Evolutionary conservation across 768 basidiomycete genomes (phyloP).

Genomic region (Psilocybe tampanensis): DNA sequence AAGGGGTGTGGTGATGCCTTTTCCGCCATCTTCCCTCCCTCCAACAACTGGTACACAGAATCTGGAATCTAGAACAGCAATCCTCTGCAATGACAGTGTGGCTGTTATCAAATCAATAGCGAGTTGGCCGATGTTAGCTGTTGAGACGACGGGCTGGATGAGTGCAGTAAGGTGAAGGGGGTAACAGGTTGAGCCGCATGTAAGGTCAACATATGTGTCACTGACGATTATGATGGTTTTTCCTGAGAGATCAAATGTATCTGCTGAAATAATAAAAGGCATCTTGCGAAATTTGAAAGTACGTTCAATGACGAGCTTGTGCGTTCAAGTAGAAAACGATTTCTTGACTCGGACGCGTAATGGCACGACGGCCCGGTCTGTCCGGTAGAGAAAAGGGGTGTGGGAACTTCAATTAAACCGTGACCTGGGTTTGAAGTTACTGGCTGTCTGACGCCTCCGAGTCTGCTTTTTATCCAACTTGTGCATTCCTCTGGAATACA

Average conservation of each 20-base stretch:
- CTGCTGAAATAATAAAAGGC: constrained; percentile 38
- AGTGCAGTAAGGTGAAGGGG: too few species aligned
- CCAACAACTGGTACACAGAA: constrained; percentile 75
- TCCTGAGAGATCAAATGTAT: constrained; percentile 29
- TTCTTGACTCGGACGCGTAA: too few species aligned
- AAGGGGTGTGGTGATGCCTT: constrained; percentile 71
- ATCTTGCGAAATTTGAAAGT: constrained; percentile 20
- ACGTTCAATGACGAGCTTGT: too few species aligned
- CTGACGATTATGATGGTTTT: constrained; percentile 50
- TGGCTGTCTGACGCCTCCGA: too few species aligned
- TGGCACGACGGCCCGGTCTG: too few species aligned
- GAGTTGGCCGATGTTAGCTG: constrained; percentile 81
- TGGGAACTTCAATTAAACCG: too few species aligned
- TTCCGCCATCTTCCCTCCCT: constrained; percentile 59
- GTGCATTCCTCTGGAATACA: too few species aligned
- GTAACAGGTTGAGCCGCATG: background rate
- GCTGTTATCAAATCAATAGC: constrained; percentile 75
- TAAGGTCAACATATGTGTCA: too few species aligned
- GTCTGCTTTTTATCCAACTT: too few species aligned
- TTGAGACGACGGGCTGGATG: constrained; percentile 69
- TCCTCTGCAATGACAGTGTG: constrained; percentile 56
- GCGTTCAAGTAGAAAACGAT: too few species aligned
- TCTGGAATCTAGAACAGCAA: constrained; percentile 66
- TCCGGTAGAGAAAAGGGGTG: too few species aligned
- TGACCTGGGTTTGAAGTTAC: too few species aligned